These are phyloP conservation scores for Neocallimastix lanati DNA, from an alignment of 192 early-diverging fungal genomes.

Conservation along the genomic window DNA sequence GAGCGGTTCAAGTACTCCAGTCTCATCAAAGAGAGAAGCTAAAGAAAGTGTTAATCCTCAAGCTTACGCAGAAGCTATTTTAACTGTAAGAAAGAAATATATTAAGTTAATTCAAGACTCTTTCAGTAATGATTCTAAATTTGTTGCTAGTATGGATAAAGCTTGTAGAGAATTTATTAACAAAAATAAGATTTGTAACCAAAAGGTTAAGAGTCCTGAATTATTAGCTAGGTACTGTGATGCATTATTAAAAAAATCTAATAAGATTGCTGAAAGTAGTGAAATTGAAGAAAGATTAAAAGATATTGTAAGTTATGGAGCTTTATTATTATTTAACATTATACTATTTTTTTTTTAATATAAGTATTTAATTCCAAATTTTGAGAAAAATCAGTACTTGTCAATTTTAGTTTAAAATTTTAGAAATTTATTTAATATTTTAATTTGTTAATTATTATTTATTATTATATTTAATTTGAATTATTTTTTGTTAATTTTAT, in stretches of 20 bases:
- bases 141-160: conserved; percentile 79
- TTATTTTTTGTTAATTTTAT: no score
- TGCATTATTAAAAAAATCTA: conserved; percentile 42
- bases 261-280: conserved; percentile 21
- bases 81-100: conserved; percentile 77
- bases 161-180: conserved; percentile 91
- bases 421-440: no score
- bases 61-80: conserved; percentile 69
- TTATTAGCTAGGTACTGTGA: conserved; percentile 71
- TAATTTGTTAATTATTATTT: no score
- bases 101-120: conserved; percentile 52
- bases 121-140: conserved; percentile 67
- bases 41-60: conserved; percentile 39
- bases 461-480: no score
- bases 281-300: conserved; percentile 51
- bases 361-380: no score
- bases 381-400: no score
- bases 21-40: conserved; percentile 4
- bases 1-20: conserved; percentile 1
- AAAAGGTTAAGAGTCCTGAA: conserved; percentile 23
- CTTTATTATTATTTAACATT: no score
- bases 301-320: conserved; percentile 35
- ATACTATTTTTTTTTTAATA: no score
- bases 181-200: conserved; percentile 61
- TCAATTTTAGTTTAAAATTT: no score